Conservation (phyloP, 2,329 filamentous ascomycete genomes). For the Exophiala spinifera region DNA sequence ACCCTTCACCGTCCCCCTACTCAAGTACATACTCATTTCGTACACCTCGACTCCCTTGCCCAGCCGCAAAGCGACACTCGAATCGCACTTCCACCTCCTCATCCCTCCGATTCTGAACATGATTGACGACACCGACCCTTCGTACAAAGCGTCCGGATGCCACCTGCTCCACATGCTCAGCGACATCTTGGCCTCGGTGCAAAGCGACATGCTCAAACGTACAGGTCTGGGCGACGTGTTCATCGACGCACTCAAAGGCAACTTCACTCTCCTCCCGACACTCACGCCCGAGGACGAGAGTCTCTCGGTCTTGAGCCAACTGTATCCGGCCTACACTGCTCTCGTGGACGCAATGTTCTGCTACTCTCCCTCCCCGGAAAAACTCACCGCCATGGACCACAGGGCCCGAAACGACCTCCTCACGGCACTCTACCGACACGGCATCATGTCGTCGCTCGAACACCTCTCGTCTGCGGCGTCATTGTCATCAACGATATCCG, state of each 20-base stretch:
- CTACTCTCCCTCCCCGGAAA: slow-evolving; percentile 22
- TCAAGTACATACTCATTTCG: slow-evolving; percentile 12
- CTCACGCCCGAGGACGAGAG: slow-evolving; percentile 73
- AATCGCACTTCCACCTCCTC: slow-evolving; percentile 44
- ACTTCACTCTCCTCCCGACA: slow-evolving; percentile 71
- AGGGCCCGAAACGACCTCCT: slow-evolving; percentile 43
- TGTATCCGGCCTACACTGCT: slow-evolving; percentile 64
- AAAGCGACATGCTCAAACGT: slow-evolving; percentile 38
- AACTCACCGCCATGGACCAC: slow-evolving; percentile 32
- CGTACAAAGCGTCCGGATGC: slow-evolving; percentile 41
- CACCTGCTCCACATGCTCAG: slow-evolving; percentile 37
- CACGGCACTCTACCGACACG: slow-evolving; percentile 43
- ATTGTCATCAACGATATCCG: slow-evolving; percentile 42
- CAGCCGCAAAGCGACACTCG: slow-evolving; percentile 32
- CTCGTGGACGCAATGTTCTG: slow-evolving; percentile 42
- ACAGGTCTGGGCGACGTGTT: slow-evolving; percentile 47
- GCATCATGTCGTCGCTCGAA: slow-evolving; percentile 43
- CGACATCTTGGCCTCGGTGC: slow-evolving; percentile 29
- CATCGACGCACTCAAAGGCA: slow-evolving; percentile 52
- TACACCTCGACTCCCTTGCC: slow-evolving; percentile 8
- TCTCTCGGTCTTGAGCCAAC: slow-evolving; percentile 58
- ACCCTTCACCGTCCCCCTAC: slow-evolving; percentile 17
- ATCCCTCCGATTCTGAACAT: slow-evolving; percentile 43
- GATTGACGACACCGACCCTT: slow-evolving; percentile 41
- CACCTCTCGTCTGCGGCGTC: slow-evolving; percentile 41